A percentile compares a stretch with the other conserved stretches of the same genome.
Evolutionary conservation across 257 asterid genomes (phyloP).

Genomic region (Euphrasia confusa): DNA sequence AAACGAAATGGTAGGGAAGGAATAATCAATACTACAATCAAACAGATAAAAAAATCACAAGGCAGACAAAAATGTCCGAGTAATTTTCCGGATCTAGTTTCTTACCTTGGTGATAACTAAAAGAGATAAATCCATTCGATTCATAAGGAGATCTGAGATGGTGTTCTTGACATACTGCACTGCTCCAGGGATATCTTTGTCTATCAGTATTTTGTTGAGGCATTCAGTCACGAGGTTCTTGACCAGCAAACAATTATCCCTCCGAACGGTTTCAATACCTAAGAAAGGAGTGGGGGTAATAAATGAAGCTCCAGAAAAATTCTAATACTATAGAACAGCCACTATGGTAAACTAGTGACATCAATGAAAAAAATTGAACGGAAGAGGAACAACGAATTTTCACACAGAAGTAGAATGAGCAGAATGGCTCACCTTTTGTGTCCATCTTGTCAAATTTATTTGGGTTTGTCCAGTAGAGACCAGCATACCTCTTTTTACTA

Average conservation of each 20-base stretch:
- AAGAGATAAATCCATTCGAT: slow-evolving; percentile 97
- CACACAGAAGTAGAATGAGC: slow-evolving; percentile 23
- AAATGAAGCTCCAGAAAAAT: background rate
- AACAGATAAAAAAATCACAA: slow-evolving; percentile 19
- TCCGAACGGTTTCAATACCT: slow-evolving; percentile 97
- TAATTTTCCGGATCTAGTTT: slow-evolving; percentile 12
- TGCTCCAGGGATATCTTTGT: slow-evolving; percentile 92
- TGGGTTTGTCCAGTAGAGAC: slow-evolving; percentile 96
- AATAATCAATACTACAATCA: slow-evolving; percentile 18
- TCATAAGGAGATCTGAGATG: slow-evolving; percentile 93
- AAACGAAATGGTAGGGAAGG: slow-evolving; percentile 23
- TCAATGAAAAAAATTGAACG: slow-evolving; percentile 8
- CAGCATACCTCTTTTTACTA: slow-evolving; percentile 99
- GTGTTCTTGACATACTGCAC: slow-evolving; percentile 90
- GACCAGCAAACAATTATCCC: slow-evolving; percentile 95
- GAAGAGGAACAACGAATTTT: slow-evolving; percentile 17
- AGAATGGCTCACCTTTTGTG: slow-evolving; percentile 67
- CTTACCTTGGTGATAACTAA: slow-evolving; percentile 92
- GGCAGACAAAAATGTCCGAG: slow-evolving; percentile 6
- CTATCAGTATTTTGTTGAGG: slow-evolving; percentile 89
- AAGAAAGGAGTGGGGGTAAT: slow-evolving; percentile 20
- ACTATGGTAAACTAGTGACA: slow-evolving; percentile 4
- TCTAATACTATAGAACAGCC: background rate
- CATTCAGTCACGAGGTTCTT: slow-evolving; percentile 87
- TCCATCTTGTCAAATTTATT: slow-evolving; percentile 95